These are phyloP conservation scores for Boletus rex-veris DNA, from an alignment of 768 basidiomycete species.

Conservation along the genomic window DNA sequence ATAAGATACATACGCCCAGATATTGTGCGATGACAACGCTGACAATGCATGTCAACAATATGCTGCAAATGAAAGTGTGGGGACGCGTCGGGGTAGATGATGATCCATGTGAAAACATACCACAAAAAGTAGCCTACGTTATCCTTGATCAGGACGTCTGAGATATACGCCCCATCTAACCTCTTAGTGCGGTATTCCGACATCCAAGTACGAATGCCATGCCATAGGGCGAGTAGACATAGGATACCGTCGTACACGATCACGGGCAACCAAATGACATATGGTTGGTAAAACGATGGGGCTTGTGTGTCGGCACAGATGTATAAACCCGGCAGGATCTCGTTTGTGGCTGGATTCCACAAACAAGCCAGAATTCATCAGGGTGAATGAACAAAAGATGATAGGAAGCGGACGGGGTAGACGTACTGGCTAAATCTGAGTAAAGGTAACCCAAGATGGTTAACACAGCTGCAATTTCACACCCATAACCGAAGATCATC, in stretches of 20 bases:
- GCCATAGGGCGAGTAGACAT: slow-evolving; percentile 6
- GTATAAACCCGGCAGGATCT: slow-evolving; percentile 1
- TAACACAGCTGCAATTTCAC: slow-evolving; percentile 9
- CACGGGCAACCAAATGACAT: slow-evolving; percentile 7
- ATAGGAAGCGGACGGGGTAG: not conserved
- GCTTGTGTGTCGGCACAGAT: not conserved
- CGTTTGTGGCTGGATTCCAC: slow-evolving; percentile 3
- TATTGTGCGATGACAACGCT: not conserved
- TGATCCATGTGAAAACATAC: not conserved
- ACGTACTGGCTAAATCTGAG: slow-evolving; percentile 2
- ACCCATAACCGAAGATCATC: slow-evolving; percentile 10
- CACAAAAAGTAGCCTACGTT: slow-evolving; percentile 15
- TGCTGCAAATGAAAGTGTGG: slow-evolving; percentile 1
- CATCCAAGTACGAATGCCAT: not conserved
- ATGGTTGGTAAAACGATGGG: not conserved
- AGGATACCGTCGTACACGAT: slow-evolving; percentile 7
- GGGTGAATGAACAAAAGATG: not conserved
- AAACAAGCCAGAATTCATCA: not conserved
- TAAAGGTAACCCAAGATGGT: slow-evolving; percentile 5
- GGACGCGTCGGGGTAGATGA: no score
- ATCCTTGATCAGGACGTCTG: slow-evolving; percentile 9
- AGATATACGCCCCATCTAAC: not conserved
- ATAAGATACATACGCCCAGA: slow-evolving; percentile 2
- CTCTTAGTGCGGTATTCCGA: not conserved
- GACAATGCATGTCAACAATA: slow-evolving; percentile 6